Evolutionary conservation across 2,329 filamentous ascomycete genomes (phyloP), one percentile per base, ranked within the genome.

Genomic region (Aspergillus flavus): DNA sequence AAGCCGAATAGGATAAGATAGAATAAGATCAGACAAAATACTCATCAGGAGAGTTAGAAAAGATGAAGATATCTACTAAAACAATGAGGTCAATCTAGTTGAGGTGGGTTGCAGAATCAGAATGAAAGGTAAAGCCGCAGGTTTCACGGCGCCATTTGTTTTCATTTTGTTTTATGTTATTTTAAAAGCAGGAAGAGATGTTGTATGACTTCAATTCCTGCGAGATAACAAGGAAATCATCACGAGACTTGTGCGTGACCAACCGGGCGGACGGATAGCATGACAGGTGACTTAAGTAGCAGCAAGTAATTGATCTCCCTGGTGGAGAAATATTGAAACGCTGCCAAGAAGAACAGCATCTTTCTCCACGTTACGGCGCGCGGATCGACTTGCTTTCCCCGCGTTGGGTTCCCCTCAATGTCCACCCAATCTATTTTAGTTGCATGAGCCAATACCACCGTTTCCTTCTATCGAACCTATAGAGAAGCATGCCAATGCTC

Each of bases 381-480:
- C 11, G 52, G 52, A 55, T 55, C 32, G 52, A 55, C 34, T 55
- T 19, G 7, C n/a, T 57, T 60, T 59, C 61, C 64, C 55, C 64
- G 57, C 61, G 56, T 54, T 48, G 34, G 23, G 41, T 65, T 61
- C 64, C 61, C 61, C 61, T 65, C 62, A 62, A 60, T 63, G 58
- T 30, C 50, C 45, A 57, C 57, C 59, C 21, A 50, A 32, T 54
- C 36, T 59, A 39, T 54, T 59, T 59, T 55, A 39, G 52, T 39
- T 55, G n/a, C 52, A 55, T 55, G 11, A 19, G 3, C 6, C 10
- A 39, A 55, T 39, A n/a, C n/a, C 32, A 55, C 34, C 32, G 52
- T 55, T 26, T 23, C n/a, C 9, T 39, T 23, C 21, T 10, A 23
- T 55, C 21, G 52, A 55, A 55, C 52, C 52, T 54, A 54, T 54